A percentile compares a stretch with the other conserved stretches of the same genome.
Conservation (phyloP, 148 eudicot genomes). For the Arctostaphylos glauca region DNA sequence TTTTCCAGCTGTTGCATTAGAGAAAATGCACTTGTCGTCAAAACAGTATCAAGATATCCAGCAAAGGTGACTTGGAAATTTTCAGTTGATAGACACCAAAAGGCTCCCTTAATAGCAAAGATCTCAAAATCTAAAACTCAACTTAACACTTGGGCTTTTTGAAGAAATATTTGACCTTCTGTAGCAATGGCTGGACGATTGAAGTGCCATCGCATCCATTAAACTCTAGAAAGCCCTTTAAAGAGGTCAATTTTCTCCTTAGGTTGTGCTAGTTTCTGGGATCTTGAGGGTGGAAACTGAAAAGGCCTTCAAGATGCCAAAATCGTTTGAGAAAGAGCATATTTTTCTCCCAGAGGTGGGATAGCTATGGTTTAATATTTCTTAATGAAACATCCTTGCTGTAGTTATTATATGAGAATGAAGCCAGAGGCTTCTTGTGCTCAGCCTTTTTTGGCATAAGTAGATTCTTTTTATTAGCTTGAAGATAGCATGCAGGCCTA, state of each 20-base stretch:
- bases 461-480: neutral
- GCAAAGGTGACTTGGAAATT: neutral
- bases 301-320: neutral
- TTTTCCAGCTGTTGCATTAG: neutral
- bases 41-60: neutral
- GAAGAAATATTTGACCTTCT: neutral
- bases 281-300: neutral
- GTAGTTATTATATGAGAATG: neutral
- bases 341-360: constrained; percentile 2
- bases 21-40: neutral
- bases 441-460: too few species aligned
- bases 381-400: constrained; percentile 4
- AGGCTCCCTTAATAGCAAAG: neutral
- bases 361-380: neutral
- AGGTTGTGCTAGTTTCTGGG: constrained; percentile 15
- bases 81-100: neutral
- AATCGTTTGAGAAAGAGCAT: constrained; percentile 6
- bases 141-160: neutral
- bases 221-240: neutral
- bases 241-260: constrained; percentile 4
- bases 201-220: neutral
- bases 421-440: neutral
- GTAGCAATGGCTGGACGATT: constrained; percentile 5
- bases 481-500: neutral
- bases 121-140: neutral